These are phyloP conservation scores for Pichia rugopelliculosa DNA, from an alignment of 805 yeast species.

Conservation along the genomic window DNA sequence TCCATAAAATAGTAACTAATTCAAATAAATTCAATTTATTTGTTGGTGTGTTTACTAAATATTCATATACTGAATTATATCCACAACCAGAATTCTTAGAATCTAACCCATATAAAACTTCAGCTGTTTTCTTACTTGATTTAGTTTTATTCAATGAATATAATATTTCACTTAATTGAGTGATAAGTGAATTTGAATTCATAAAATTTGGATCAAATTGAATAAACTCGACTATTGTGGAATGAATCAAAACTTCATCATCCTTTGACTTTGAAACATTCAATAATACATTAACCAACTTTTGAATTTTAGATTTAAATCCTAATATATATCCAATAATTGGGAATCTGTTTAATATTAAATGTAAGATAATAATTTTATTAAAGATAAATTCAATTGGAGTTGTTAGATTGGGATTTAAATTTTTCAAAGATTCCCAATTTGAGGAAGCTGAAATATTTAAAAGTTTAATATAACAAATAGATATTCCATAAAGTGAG, in stretches of 20 bases:
- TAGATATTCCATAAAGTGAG: neutral
- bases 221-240: slow-evolving; percentile 11
- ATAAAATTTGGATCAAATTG: slow-evolving; percentile 19
- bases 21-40: slow-evolving; percentile 21
- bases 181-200: slow-evolving; percentile 16
- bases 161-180: slow-evolving; percentile 19
- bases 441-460: slow-evolving; percentile 9
- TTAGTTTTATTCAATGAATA: slow-evolving; percentile 7
- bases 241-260: slow-evolving; percentile 14
- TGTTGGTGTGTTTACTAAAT: slow-evolving; percentile 19
- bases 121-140: slow-evolving; percentile 6
- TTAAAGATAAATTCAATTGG: slow-evolving; percentile 21
- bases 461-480: slow-evolving; percentile 12
- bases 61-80: slow-evolving; percentile 21
- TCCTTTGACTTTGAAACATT: slow-evolving; percentile 2
- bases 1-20: slow-evolving; percentile 18
- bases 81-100: slow-evolving; percentile 6
- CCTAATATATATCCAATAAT: slow-evolving; percentile 5
- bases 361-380: slow-evolving; percentile 16
- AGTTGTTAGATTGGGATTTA: neutral
- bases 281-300: neutral
- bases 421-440: neutral
- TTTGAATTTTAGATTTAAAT: neutral
- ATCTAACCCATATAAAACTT: slow-evolving; percentile 2
- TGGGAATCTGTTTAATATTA: slow-evolving; percentile 14